Conservation (phyloP, 2,329 filamentous ascomycete genomes). For the Blastomyces silverae region DNA sequence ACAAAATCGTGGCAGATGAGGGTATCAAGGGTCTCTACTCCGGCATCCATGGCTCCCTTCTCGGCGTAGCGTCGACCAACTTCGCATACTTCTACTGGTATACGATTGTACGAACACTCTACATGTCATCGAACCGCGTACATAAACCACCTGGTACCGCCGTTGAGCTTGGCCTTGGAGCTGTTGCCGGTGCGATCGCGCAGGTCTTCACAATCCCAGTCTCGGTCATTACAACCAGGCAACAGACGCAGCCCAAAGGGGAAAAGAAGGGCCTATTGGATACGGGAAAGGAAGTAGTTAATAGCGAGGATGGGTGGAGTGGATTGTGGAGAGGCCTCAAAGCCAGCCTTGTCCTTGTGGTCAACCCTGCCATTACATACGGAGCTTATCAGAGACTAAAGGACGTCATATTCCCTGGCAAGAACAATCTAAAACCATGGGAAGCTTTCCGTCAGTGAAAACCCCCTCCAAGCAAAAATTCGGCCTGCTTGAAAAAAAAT, state of each 20-base stretch:
- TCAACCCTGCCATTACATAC: conserved; percentile 97
- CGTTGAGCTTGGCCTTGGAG: conserved; percentile 76
- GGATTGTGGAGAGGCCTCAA: conserved; percentile 94
- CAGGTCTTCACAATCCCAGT: conserved; percentile 97
- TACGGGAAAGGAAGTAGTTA: conserved; percentile 80
- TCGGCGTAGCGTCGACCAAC: conserved; percentile 94
- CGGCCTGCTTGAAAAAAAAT: neutral
- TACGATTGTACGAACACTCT: conserved; percentile 74
- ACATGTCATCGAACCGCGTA: conserved; percentile 55
- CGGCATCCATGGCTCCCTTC: conserved; percentile 75
- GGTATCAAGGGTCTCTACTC: conserved; percentile 78
- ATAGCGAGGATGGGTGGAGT: conserved; percentile 80
- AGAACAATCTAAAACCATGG: conserved; percentile 65
- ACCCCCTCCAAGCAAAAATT: neutral
- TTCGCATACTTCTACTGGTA: conserved; percentile 99
- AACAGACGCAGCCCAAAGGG: conserved; percentile 81
- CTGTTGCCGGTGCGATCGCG: conserved; percentile 79
- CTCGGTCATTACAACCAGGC: conserved; percentile 87
- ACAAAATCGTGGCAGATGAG: conserved; percentile 73
- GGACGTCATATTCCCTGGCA: conserved; percentile 68
- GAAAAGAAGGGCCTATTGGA: conserved; percentile 81
- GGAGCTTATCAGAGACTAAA: conserved; percentile 89
- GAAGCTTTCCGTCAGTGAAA: conserved; percentile 78
- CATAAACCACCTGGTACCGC: conserved; percentile 66
- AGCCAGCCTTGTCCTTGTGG: conserved; percentile 87